Evolutionary conservation across 2,329 filamentous ascomycete species (phyloP).

Genomic region (Colletotrichum kahawae): DNA sequence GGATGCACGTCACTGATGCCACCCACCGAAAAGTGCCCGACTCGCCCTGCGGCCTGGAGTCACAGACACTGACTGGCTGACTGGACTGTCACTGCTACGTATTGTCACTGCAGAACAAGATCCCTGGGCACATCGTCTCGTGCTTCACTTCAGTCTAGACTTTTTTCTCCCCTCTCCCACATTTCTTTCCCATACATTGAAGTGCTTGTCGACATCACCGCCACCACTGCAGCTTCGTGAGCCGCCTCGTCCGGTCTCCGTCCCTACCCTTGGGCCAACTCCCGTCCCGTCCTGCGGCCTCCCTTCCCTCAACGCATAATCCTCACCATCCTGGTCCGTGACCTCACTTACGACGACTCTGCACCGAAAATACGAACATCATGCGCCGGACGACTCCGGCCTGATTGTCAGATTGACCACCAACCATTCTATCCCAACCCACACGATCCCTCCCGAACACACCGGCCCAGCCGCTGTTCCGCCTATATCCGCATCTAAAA

Average conservation of each 20-base stretch:
- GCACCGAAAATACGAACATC: conserved; percentile 11
- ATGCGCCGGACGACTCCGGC: conserved; percentile 17
- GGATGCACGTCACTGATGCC: conserved; percentile 8
- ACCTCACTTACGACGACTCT: conserved; percentile 11
- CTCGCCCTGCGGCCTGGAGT: background rate
- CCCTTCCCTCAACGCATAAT: background rate
- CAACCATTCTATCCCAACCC: background rate
- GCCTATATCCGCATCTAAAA: background rate
- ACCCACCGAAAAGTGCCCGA: background rate
- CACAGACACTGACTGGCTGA: background rate
- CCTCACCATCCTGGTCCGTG: conserved; percentile 3
- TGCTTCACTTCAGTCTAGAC: background rate
- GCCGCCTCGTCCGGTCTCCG: background rate
- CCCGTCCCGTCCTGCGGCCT: background rate
- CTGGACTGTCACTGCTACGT: background rate
- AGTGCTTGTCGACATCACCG: background rate
- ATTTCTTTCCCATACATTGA: background rate
- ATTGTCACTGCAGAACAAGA: background rate
- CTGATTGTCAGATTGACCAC: conserved; percentile 14
- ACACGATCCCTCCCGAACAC: background rate
- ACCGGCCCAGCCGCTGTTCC: background rate
- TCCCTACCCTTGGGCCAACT: background rate
- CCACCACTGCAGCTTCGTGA: background rate
- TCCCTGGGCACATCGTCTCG: background rate
- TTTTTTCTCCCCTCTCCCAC: background rate